A percentile compares a stretch with the other conserved stretches of the same genome.
Evolutionary conservation across 2,329 filamentous ascomycete species (phyloP).

Genomic region (Colletotrichum phormii): DNA sequence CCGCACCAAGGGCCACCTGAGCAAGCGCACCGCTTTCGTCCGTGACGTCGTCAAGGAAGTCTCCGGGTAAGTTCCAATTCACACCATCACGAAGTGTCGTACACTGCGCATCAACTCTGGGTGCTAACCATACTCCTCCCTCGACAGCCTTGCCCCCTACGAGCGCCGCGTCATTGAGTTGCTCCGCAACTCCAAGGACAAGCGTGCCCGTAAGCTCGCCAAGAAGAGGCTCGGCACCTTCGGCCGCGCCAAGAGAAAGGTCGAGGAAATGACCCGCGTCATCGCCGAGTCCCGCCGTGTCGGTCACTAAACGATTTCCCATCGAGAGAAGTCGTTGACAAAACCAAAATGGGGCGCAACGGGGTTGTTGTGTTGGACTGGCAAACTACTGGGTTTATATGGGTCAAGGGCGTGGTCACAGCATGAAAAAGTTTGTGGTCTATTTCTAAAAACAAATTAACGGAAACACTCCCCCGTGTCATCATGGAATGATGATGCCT

Average conservation of each 20-base stretch:
- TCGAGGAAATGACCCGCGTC: conserved; percentile 97
- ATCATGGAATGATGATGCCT: conserved; percentile 46
- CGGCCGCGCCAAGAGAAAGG: conserved; percentile 98
- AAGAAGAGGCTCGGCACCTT: conserved; percentile 99
- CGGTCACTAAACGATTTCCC: conserved; percentile 62
- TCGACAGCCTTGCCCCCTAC: conserved; percentile 82
- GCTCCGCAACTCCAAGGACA: conserved; percentile 99
- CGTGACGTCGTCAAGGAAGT: conserved; percentile 99
- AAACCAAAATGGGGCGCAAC: not conserved
- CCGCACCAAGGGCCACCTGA: conserved; percentile 93
- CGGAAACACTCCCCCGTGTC: conserved; percentile 41
- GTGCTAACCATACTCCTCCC: conserved; percentile 43
- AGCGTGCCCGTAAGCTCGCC: conserved; percentile 98
- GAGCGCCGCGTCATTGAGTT: conserved; percentile 99
- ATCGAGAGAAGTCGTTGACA: not conserved
- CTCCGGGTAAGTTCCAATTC: conserved; percentile 76
- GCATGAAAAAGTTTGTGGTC: conserved; percentile 37
- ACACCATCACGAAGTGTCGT: not conserved
- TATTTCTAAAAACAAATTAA: conserved; percentile 25
- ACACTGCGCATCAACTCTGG: not conserved
- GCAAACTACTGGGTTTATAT: conserved; percentile 36
- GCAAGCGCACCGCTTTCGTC: conserved; percentile 97
- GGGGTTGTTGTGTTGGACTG: conserved; percentile 10
- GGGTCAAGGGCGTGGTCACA: conserved; percentile 50
- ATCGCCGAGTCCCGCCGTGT: conserved; percentile 91